Evolutionary conservation across 148 eudicot species (phyloP), one percentile per base, ranked within the genome.

Genomic region (Hydrangea macrophylla): DNA sequence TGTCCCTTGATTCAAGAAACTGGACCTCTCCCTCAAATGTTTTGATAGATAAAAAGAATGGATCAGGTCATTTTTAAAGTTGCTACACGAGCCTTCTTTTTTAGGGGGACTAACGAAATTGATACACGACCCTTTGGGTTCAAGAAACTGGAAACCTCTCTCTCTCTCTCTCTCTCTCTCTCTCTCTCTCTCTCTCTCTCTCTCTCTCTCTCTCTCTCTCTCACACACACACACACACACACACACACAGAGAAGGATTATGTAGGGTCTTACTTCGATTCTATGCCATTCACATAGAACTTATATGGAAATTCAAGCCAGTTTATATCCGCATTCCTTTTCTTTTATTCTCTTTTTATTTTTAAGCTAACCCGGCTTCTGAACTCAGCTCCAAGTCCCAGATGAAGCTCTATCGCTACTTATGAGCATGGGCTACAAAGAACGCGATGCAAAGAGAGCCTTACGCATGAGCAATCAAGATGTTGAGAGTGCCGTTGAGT

Each of bases 391-490:
- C 75, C 90, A 90, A 83, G 89, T 93, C 54, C 83, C 92, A 60
- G 98, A 93, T 79, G 96, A 93, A 72, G 76, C 89, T 72, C 75
- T 93, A 40, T 85, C 96, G 2, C 70, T 79, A 39, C 74, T 93
- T 30, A 71, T 90, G 84, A 76, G 96, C 79, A 90, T 93, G 96
- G 98, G 98, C 42, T 90, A 90, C 68, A 73, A 76, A 74, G 90
- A 90, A 81, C 75, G 60, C 35, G 80, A 86, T 67, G 87, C 90
- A 36, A 93, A 79, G 65, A 85, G 92, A 62, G 95, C 98, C 60
- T 73, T 93, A 67, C 90, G 92, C 73, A 82, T 93, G 86, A 93
- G 78, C 80, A 82, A 79, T 58, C 94, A 88, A 70, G 83, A 86
- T 72, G 73, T 86, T 73, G 82, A 77, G 61, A 78, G 84, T 67